A percentile compares a stretch with the other conserved stretches of the same genome.
phyloP scores from a whole-genome alignment of 2,329 filamentous ascomycete species.

The Colletotrichum sp. region DNA sequence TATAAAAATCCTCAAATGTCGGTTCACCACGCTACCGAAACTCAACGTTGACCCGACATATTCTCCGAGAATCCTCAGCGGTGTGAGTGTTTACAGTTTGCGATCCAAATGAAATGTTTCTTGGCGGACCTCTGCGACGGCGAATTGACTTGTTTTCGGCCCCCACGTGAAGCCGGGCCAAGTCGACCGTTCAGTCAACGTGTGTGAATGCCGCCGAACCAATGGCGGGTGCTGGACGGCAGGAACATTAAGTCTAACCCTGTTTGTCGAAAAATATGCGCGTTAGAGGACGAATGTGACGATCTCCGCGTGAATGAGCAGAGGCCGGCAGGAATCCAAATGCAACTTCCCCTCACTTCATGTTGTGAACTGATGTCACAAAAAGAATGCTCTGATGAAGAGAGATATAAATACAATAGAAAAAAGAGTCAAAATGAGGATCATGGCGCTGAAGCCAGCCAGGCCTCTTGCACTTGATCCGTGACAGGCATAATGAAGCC shows the following conservation, averaged over 20 bases:
- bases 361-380: background rate
- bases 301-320: background rate
- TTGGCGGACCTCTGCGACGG: background rate
- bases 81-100: background rate
- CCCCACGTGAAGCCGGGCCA: background rate
- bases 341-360: background rate
- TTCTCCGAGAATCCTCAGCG: background rate
- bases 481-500: background rate
- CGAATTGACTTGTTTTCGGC: background rate
- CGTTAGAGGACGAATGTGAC: background rate
- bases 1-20: background rate
- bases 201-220: background rate
- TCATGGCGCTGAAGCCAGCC: background rate
- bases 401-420: background rate
- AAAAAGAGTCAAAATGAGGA: background rate
- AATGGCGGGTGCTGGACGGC: background rate
- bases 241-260: background rate
- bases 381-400: background rate
- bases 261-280: background rate
- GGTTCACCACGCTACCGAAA: background rate
- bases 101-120: background rate
- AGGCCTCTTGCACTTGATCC: background rate
- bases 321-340: background rate
- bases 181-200: background rate
- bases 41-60: background rate